Base-by-base conservation (phyloP, 306 rosid species). In the Canavalia gladiata region DNA sequence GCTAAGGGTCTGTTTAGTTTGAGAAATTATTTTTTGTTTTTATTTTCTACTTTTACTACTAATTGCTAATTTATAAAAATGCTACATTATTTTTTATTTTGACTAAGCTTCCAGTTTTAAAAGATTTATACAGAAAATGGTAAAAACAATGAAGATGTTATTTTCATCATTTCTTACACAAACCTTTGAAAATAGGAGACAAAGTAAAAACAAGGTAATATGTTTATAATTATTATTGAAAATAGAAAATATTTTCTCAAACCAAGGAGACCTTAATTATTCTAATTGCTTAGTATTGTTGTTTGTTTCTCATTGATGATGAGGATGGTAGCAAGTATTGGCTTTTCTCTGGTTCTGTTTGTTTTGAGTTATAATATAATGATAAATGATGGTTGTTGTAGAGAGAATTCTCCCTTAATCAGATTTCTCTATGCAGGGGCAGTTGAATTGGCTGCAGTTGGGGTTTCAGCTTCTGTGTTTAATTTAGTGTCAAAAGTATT, bases 361-460 rank as follows among this genome's bases (percentile, higher is more conserved):
- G 50, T 25, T 77, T 77, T 60, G 9, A 70, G 37, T 34, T 66
- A 43, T 76, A 25, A 43, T 66, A 43, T 76, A 25, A 43, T 80
- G 59, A 49, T 47, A 18, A 52, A 68, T 78, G 52, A 25, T 64
- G 5, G 33, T 81, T 54, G 54, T 65, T 55, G 45, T n/a, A 3
- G 66, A 81, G n/a, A 64, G 59, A 34, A 54, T 25, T 81, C 8
- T 30, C 76, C 11, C 33, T 37, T 82, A 59, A 68, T 69, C 72
- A 57, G 9, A 59, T 86, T 56, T 82, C 67, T 72, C 66, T 67
- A 50, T 87, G 76, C 89, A 95, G 98, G 99, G 10, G 89, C 98
- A 5, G 90, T 81, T 81, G 99, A 95, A 81, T 81, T 95, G 86
- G 99, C 99, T 0, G 98, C 98, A 43, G 93, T 93, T 82, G 99